Evolutionary conservation across 495 filamentous ascomycete genomes (phyloP), one percentile per base, ranked within the genome.

Genomic region (Tuber borchii): DNA sequence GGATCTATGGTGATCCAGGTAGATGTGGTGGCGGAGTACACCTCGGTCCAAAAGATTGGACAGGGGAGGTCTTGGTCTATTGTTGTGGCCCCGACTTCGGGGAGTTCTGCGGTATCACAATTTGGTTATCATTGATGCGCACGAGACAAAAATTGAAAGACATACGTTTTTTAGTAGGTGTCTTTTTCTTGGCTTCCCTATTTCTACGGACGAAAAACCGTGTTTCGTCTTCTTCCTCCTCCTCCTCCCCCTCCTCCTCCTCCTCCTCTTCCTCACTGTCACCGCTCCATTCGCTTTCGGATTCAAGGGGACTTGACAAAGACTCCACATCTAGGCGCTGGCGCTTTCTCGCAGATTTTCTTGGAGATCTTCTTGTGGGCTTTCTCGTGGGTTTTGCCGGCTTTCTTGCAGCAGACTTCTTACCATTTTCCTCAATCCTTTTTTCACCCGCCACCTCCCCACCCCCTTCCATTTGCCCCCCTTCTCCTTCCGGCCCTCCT

Each of bases 21-120:
- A 78, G 93, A 87, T 4, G 92, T 92, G 20, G 91, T 86, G 0
- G 93, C 90, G 0, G 93, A 97, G 22, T 93, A 86, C 31, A 93
- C 90, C 81, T 99, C 95, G 4, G 91, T 90, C 95, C 96, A 99
- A 84, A 97, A 99, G 75, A 90, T 91, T 2, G 96, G 95, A 80
- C 91, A 93, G 39, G 88, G 89, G 22, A 97, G 86, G 74, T 94
- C 93, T 14, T 84, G 85, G 78, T 97, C 93, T 65, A 65, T 65
- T 17, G 26, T 31, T 14, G 79, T 89, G 88, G 37, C 73, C 70
- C 37, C 34, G 71, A 46, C 70, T 61, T 45, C 77, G 72, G 14
- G 46, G 56, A 16, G 61, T 71, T 79, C 78, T 79, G 44, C 26
- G 56, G 26, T 26, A 40, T 61, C 74, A 48, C 19, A 31, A 43